These are phyloP conservation scores for Cornus suecica DNA, from an alignment of 148 eudicot genomes.

Conservation along the genomic window DNA sequence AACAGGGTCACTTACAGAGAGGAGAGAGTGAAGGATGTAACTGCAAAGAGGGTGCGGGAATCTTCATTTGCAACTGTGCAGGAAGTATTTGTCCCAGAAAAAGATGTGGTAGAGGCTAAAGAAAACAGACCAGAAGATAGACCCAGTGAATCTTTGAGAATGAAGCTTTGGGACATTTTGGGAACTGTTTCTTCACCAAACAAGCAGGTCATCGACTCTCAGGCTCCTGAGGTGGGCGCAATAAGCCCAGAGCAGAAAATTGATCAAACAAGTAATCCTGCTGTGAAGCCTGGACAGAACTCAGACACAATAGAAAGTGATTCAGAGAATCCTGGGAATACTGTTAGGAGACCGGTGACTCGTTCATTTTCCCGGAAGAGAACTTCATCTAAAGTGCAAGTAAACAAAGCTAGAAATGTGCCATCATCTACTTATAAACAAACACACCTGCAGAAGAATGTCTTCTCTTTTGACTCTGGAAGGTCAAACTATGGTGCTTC, in stretches of 20 bases:
- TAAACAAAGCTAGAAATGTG: conserved; percentile 26
- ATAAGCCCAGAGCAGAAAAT: conserved; percentile 27
- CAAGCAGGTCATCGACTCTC: conserved; percentile 29
- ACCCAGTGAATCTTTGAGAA: conserved; percentile 50
- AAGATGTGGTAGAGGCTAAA: conserved; percentile 36
- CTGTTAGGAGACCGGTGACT: conserved; percentile 50
- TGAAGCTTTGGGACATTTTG: conserved; percentile 75
- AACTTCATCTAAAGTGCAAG: conserved; percentile 31
- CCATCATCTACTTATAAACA: conserved; percentile 22
- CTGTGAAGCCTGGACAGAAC: conserved; percentile 36
- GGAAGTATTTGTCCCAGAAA: conserved; percentile 22
- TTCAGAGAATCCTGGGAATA: conserved; percentile 46
- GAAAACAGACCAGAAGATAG: conserved; percentile 23
- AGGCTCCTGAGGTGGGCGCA: conserved; percentile 27
- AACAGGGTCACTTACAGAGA: conserved; percentile 12
- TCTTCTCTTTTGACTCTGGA: conserved; percentile 34
- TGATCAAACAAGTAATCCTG: conserved; percentile 24
- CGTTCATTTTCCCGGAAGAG: conserved; percentile 48
- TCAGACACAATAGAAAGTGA: conserved; percentile 84
- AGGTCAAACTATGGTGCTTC: conserved; percentile 22
- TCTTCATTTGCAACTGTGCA: conserved; percentile 27
- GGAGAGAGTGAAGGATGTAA: conserved; percentile 26
- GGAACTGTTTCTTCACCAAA: conserved; percentile 53
- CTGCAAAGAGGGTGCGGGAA: conserved; percentile 22
- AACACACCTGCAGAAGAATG: conserved; percentile 27